phyloP scores from a whole-genome alignment of 805 yeast genomes.

The Lipomyces anomalus region DNA sequence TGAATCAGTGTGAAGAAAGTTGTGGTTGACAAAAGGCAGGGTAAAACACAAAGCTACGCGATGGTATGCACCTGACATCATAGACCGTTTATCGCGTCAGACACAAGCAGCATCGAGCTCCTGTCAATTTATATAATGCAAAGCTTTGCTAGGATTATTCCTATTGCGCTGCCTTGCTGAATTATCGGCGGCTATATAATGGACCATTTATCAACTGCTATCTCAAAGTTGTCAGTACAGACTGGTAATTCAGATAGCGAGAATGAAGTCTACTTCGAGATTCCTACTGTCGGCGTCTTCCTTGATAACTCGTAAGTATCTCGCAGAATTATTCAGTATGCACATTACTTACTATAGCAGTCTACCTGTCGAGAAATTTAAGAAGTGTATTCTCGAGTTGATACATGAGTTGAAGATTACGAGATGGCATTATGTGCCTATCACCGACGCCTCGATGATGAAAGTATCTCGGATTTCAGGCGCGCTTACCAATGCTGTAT shows the following conservation, averaged over 20 bases:
- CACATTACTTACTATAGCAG: constrained; percentile 1
- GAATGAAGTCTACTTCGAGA: constrained; percentile 13
- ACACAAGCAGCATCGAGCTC: not conserved
- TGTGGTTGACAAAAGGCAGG: not conserved
- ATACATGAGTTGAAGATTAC: constrained; percentile 47
- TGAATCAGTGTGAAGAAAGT: too few species aligned
- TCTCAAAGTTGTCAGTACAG: too few species aligned
- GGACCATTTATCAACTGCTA: too few species aligned
- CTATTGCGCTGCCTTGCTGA: too few species aligned
- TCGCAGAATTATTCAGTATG: not conserved
- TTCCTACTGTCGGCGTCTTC: constrained; percentile 9
- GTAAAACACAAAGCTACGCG: not conserved
- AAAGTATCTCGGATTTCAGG: constrained; percentile 71
- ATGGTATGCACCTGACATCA: not conserved
- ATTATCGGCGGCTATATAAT: too few species aligned
- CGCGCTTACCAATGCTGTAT: constrained; percentile 84
- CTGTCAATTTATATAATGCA: too few species aligned
- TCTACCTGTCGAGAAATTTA: constrained; percentile 10
- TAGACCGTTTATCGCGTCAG: not conserved
- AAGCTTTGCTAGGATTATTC: too few species aligned
- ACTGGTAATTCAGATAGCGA: constrained; percentile 23
- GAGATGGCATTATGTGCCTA: constrained; percentile 64
- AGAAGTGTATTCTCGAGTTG: constrained; percentile 10
- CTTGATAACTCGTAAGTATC: constrained; percentile 13
- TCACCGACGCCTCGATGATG: constrained; percentile 39